Evolutionary conservation across 2,329 filamentous ascomycete genomes (phyloP).

Genomic region (Verticillium nubilum): DNA sequence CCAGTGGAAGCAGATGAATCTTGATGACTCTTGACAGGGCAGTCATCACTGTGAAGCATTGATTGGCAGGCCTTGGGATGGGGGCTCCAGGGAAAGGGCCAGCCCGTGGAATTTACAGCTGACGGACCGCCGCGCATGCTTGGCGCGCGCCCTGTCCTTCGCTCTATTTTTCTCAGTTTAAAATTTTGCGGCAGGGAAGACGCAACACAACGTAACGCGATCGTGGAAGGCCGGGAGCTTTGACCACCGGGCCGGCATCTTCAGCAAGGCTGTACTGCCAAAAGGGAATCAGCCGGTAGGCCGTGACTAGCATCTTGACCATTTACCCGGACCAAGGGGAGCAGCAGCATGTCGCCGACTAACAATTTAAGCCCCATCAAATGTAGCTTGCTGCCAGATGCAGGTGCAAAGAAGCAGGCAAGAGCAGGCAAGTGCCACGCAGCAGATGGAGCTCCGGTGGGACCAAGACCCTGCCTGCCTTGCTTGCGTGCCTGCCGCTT

Average conservation of each 20-base stretch:
- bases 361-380: background rate
- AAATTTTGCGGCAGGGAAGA: background rate
- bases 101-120: background rate
- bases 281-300: background rate
- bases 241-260: background rate
- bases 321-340: background rate
- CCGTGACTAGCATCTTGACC: background rate
- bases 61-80: background rate
- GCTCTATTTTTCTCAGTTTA: background rate
- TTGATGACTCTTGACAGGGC: background rate
- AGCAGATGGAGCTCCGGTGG: slow-evolving; percentile 1
- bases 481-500: background rate
- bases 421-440: background rate
- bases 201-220: background rate
- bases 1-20: background rate
- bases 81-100: background rate
- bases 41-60: background rate
- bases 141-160: background rate
- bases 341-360: background rate
- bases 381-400: background rate
- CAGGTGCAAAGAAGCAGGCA: background rate
- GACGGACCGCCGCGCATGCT: background rate
- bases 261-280: background rate
- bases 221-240: background rate
- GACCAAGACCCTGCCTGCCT: background rate